Conservation (phyloP, 2,329 filamentous ascomycete genomes). For the Westerdykella ornata region DNA sequence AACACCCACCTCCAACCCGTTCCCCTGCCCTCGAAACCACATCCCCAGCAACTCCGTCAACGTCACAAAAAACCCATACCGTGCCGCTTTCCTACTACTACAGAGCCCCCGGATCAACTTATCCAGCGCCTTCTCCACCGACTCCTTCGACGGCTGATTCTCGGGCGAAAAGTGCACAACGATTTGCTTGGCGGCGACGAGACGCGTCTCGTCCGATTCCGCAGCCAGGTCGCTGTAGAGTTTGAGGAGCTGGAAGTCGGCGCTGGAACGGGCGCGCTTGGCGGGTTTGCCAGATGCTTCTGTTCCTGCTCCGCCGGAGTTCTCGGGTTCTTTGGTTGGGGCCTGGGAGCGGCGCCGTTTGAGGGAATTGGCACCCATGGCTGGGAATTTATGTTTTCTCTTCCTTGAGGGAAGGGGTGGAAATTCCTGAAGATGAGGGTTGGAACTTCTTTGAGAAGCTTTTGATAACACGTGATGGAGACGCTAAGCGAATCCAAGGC, state of each 20-base stretch:
- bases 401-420: neutral
- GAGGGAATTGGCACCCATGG: slow-evolving; percentile 22
- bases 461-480: neutral
- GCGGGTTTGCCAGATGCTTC: slow-evolving; percentile 20
- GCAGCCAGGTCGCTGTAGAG: slow-evolving; percentile 45
- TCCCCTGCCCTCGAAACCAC: slow-evolving; percentile 49
- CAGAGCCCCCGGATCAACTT: slow-evolving; percentile 77
- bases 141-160: slow-evolving; percentile 31
- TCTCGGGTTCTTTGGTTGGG: slow-evolving; percentile 7
- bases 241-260: slow-evolving; percentile 38
- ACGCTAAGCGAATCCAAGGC: neutral
- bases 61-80: slow-evolving; percentile 83
- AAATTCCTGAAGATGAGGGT: neutral
- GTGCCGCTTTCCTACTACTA: slow-evolving; percentile 80
- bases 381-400: neutral
- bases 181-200: slow-evolving; percentile 42
- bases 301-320: slow-evolving; percentile 11
- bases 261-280: slow-evolving; percentile 20
- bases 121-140: slow-evolving; percentile 37
- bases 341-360: slow-evolving; percentile 19
- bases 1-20: slow-evolving; percentile 34
- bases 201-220: slow-evolving; percentile 40
- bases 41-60: slow-evolving; percentile 73
- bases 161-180: slow-evolving; percentile 38
- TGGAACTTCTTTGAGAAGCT: neutral